Evolutionary conservation across 129 eudicot species (phyloP).

Genomic region (Glebionis coronaria): DNA sequence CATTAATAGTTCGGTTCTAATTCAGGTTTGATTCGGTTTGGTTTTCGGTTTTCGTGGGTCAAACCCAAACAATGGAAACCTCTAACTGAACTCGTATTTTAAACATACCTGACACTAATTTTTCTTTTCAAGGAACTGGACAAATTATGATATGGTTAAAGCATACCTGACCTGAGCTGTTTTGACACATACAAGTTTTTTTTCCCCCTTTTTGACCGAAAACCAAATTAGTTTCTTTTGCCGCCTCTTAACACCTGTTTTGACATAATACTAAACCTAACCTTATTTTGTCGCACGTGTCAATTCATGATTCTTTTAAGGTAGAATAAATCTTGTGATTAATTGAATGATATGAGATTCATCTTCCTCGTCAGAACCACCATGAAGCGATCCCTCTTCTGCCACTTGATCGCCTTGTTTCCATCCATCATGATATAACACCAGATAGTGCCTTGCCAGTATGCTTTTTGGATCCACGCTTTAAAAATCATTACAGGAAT

Average conservation of each 20-base stretch:
- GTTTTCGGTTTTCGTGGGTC: too few species aligned
- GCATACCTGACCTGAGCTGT: not conserved
- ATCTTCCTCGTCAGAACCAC: not conserved
- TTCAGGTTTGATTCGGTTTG: too few species aligned
- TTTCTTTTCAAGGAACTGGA: not conserved
- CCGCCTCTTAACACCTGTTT: not conserved
- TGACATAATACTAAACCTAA: not conserved
- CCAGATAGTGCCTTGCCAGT: not conserved
- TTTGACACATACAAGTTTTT: not conserved
- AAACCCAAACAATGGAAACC: too few species aligned
- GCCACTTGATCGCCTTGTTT: not conserved
- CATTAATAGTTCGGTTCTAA: too few species aligned
- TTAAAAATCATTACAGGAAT: not conserved
- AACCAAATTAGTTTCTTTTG: not conserved
- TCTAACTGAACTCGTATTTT: not conserved
- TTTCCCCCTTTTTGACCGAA: not conserved
- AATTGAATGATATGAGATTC: not conserved
- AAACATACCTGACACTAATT: not conserved
- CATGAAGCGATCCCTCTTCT: not conserved
- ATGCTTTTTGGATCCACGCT: not conserved
- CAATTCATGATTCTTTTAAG: not conserved
- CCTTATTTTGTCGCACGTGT: not conserved
- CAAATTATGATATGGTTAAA: not conserved
- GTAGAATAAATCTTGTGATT: not conserved
- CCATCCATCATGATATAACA: not conserved